A percentile compares a stretch with the other conserved stretches of the same genome.
phyloP scores from a whole-genome alignment of 1,284 basidiomycete genomes.

The Exobasidium cylindrosporum region DNA sequence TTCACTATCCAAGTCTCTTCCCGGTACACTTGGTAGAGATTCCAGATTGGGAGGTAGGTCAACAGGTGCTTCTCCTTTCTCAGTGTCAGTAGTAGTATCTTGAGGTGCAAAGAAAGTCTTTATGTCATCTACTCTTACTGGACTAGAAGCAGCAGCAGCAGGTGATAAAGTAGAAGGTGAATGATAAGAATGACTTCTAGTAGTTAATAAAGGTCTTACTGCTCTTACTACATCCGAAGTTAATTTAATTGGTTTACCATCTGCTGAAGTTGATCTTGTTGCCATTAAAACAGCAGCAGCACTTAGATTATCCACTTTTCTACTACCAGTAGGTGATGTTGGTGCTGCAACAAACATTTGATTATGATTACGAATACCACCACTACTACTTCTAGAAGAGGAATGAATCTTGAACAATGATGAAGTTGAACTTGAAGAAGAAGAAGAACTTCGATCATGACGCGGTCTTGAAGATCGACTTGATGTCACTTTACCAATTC shows the following conservation, averaged over 20 bases:
- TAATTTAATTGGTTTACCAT: not conserved
- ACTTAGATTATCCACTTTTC: conserved; percentile 10
- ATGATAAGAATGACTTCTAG: conserved; percentile 9
- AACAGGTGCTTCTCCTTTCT: conserved; percentile 42
- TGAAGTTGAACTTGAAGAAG: no score
- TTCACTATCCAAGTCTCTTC: conserved; percentile 43
- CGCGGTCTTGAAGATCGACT: no score
- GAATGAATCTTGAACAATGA: no score
- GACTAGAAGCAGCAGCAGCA: not conserved
- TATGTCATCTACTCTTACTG: not conserved
- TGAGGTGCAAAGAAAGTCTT: conserved; percentile 15
- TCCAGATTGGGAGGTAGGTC: no score
- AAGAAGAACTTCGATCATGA: no score
- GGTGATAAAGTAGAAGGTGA: not conserved
- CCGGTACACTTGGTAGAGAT: no score
- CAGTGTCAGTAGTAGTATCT: conserved; percentile 27
- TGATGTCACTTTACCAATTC: no score
- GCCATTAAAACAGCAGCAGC: conserved; percentile 8
- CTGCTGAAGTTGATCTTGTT: conserved; percentile 5
- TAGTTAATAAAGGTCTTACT: not conserved
- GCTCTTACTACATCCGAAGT: not conserved
- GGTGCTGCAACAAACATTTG: no score
- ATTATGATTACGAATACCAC: no score
- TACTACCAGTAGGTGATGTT: no score
- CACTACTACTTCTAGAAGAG: no score